Conservation (phyloP, 495 filamentous ascomycete genomes). For the Aspergillus incahuasiensis region DNA sequence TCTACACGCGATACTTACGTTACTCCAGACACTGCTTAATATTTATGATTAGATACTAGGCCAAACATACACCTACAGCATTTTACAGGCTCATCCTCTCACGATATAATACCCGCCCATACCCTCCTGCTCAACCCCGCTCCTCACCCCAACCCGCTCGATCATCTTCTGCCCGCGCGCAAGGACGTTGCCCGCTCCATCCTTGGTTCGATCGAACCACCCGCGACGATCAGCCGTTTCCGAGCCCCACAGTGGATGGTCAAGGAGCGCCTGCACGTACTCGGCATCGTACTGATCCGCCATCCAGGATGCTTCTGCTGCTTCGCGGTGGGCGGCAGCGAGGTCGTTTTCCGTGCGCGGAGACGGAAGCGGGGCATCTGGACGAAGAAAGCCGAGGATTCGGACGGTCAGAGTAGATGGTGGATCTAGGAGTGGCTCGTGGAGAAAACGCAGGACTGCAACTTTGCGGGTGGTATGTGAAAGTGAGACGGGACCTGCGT, state of each 20-base stretch:
- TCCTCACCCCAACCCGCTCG: conserved; percentile 53
- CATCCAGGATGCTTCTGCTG: conserved; percentile 36
- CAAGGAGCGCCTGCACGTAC: conserved; percentile 47
- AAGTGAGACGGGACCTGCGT: conserved; percentile 28
- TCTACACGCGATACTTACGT: too few species aligned
- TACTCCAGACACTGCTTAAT: too few species aligned
- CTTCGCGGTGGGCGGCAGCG: conserved; percentile 25
- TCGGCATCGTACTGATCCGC: conserved; percentile 46
- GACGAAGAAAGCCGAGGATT: conserved; percentile 50
- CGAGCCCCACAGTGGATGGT: conserved; percentile 49
- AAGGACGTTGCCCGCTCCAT: conserved; percentile 35
- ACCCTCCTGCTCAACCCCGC: conserved; percentile 38
- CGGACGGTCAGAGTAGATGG: conserved; percentile 37
- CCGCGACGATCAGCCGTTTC: conserved; percentile 28
- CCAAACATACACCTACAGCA: background rate
- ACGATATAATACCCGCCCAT: conserved; percentile 41
- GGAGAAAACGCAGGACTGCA: conserved; percentile 47
- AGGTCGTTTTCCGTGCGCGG: conserved; percentile 25
- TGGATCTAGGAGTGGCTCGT: conserved; percentile 10
- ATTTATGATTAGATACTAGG: too few species aligned
- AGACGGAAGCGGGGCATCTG: conserved; percentile 24
- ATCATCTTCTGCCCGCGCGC: conserved; percentile 44
- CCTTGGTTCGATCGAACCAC: conserved; percentile 28
- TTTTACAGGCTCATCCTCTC: conserved; percentile 7
- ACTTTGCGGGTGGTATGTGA: conserved; percentile 36